Conservation (phyloP, 345 rosid species). For the Triadica sebifera region DNA sequence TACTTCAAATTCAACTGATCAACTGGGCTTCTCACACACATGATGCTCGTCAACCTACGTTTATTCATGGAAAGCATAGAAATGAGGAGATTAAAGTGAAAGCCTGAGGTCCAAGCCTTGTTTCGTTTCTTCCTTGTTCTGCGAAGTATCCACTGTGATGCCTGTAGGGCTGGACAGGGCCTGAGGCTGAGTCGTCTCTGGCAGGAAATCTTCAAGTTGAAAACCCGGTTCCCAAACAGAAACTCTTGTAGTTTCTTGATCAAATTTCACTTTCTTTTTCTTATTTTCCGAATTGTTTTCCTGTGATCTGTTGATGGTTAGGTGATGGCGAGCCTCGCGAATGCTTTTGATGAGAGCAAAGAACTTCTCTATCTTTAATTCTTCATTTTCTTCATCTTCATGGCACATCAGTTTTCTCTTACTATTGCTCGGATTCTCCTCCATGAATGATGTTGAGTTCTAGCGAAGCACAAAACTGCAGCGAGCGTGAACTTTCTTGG, state of each 20-base stretch:
- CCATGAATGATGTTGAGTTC: conserved; percentile 9
- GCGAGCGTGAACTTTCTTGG: conserved; percentile 15
- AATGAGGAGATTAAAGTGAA: conserved; percentile 25
- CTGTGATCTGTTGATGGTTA: conserved; percentile 8
- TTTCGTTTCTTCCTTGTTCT: conserved; percentile 11
- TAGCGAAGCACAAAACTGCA: no score
- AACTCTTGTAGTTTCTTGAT: neutral
- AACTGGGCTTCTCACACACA: no score
- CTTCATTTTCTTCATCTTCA: conserved; percentile 27
- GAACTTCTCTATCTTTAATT: conserved; percentile 41
- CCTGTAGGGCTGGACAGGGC: neutral
- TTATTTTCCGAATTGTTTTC: neutral
- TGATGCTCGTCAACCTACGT: no score
- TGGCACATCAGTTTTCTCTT: conserved; percentile 21
- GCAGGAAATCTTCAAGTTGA: conserved; percentile 35
- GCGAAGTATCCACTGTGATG: conserved; percentile 7
- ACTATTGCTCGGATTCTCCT: conserved; percentile 20
- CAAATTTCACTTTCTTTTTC: conserved; percentile 17
- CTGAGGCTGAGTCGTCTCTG: neutral
- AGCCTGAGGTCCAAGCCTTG: conserved; percentile 36
- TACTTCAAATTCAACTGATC: no score
- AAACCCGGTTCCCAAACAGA: conserved; percentile 33
- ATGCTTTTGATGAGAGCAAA: conserved; percentile 34
- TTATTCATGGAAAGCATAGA: no score
- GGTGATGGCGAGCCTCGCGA: conserved; percentile 35